These are phyloP conservation scores for Syzygium syzygioides DNA, from an alignment of 441 rosid genomes.

Conservation along the genomic window DNA sequence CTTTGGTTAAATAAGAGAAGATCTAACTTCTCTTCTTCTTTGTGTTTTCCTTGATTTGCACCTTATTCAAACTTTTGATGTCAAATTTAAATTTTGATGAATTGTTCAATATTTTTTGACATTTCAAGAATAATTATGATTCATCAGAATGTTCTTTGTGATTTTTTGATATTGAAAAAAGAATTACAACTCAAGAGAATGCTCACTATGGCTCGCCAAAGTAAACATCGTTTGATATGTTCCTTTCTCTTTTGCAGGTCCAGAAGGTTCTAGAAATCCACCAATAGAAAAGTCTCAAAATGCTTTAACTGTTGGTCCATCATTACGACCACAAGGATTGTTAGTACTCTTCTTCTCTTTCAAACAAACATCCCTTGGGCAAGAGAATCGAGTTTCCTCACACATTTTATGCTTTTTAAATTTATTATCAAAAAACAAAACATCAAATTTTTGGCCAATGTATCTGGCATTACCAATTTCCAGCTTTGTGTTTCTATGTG, in stretches of 20 bases:
- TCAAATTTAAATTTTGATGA: neutral
- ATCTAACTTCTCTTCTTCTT: neutral
- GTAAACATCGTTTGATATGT: neutral
- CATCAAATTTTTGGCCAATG: neutral
- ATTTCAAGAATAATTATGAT: neutral
- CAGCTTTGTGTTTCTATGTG: neutral
- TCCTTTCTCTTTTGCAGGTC: constrained; percentile 34
- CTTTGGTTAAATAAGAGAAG: neutral
- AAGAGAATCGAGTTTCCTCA: neutral
- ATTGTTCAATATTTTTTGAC: neutral
- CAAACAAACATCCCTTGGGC: neutral
- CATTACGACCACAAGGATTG: constrained; percentile 56
- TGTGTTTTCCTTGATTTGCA: neutral
- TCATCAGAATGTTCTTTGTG: neutral
- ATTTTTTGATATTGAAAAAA: neutral
- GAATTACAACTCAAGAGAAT: neutral
- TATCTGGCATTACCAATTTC: neutral
- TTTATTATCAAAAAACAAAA: neutral
- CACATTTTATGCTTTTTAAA: neutral
- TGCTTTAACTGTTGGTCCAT: constrained; percentile 81
- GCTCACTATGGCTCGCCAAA: neutral
- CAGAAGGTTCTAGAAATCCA: constrained; percentile 45
- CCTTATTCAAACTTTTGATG: neutral
- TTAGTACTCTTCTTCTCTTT: constrained; percentile 10
- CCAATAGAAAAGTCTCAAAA: constrained; percentile 49